Evolutionary conservation across 31 red algal genomes (phyloP), one percentile per base, ranked within the genome.

Genomic region (Porphyra umbilicalis): DNA sequence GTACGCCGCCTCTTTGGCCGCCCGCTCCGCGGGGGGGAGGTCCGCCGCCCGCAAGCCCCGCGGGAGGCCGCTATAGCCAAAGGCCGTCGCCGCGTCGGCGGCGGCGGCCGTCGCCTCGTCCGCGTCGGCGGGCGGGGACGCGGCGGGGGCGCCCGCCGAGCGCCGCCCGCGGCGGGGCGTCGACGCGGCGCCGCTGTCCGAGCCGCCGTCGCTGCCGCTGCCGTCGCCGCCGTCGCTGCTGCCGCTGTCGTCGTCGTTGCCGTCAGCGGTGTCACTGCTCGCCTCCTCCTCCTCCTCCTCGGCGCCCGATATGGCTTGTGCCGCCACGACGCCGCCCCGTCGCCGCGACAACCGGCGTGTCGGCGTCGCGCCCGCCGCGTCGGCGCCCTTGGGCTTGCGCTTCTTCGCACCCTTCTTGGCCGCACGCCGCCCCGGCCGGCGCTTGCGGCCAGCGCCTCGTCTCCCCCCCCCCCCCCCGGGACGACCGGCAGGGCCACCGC

Each of bases 251-350:
- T 81, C 84, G 30, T 89, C 91, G 31, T 57, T 75, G 78, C 83
- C 91, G 33, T 68, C 36, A 32, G 79, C 37, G 34, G 20, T 44
- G 68, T 84, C 90, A 9, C 35, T 34, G 18, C 80, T 68, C 40
- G 77, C 86, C 32, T 79, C 76, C 11, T 93, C 82, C 33, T 80
- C 67, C 25, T 88, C 82, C 11, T 86, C 91, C 35, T 85, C 82
- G 74, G n/a, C n/a, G n/a, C n/a, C n/a, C n/a, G n/a, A n/a, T n/a
- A n/a, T n/a, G n/a, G 25, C 57, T 25, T 71, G 25, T 2, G 25
- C 57, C 57, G 57, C 57, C 57, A 8, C 57, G 0, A 0, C 57
- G 25, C 25, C 57, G 20, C 18, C 57, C 57, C 57, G 25, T 16
- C 14, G 57, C 57, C 57, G 25, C 25, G 57, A 71, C 57, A 29